Conservation (phyloP, 768 basidiomycete genomes). For the Dacryopinax spathularia region DNA sequence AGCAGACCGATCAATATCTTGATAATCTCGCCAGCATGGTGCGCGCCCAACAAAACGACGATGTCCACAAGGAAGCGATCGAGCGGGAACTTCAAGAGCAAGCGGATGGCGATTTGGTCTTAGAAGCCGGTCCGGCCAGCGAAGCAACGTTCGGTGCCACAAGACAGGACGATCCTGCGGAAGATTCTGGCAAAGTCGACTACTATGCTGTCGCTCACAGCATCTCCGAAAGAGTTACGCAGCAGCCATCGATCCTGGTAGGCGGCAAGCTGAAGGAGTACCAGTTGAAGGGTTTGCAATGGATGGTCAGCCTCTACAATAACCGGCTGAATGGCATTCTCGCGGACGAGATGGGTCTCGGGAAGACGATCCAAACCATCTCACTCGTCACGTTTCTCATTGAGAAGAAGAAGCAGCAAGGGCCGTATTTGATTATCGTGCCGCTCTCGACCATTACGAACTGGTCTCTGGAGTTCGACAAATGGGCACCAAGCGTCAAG, state of each 20-base stretch:
- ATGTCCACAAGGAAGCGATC: constrained; percentile 25
- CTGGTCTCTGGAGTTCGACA: constrained; percentile 93
- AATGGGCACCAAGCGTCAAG: constrained; percentile 80
- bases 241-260: constrained; percentile 57
- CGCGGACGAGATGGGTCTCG: constrained; percentile 95
- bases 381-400: constrained; percentile 92
- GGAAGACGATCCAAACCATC: constrained; percentile 89
- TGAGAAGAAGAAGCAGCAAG: constrained; percentile 77
- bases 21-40: constrained; percentile 93
- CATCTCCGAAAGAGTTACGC: constrained; percentile 70
- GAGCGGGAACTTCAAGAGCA: constrained; percentile 17
- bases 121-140: constrained; percentile 58
- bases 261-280: constrained; percentile 91
- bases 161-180: constrained; percentile 42
- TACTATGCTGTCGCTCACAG: constrained; percentile 94
- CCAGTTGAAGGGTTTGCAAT: constrained; percentile 87
- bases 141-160: constrained; percentile 88
- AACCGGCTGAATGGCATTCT: constrained; percentile 90
- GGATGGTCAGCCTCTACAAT: constrained; percentile 98
- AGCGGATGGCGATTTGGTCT: constrained; percentile 32
- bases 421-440: constrained; percentile 90
- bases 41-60: constrained; percentile 75
- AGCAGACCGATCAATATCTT: constrained; percentile 88
- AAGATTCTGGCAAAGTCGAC: constrained; percentile 65
- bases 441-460: constrained; percentile 94